Evolutionary conservation across 176 grass and related monocot species (phyloP), one percentile per base, ranked within the genome.

Genomic region (Oryza coarctata): DNA sequence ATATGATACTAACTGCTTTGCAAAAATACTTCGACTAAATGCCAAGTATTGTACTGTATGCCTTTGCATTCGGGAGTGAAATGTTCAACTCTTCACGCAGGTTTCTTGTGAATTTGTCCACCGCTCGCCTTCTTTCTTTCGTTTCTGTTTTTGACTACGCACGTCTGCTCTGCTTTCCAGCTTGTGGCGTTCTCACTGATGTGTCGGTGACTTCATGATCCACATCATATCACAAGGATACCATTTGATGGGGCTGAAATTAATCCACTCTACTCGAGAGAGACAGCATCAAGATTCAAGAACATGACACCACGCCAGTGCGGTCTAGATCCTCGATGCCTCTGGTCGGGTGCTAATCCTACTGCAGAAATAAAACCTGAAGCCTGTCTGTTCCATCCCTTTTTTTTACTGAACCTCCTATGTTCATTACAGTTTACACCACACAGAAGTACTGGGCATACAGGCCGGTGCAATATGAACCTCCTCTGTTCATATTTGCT

Each of bases 331-430:
- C 9, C 50, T 43, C 33, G 65, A 78, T 85, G 50, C 73, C 43
- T 77, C 65, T 77, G 65, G 82, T 84, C 73, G 82, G 82, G 30
- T 32, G 9, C 63, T 41, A 32, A 39, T 8, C 49, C n/a, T n/a
- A 15, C 47, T 13, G 70, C 57, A 11, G 55, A 25, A 26, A 82
- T 65, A 34, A 32, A 66, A 83, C 31, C 17, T 13, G 12, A 73
- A 82, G 9, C 61, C 6, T 55, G 14, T 43, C 8, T 35, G 4
- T 31, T 38, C 60, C 32, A 22, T 38, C 60, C 32, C 12, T 5
- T 47, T 47, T 38, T 38, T 38, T 38, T 6, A 6, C 33, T 68
- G 33, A 12, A 68, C 8, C 20, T 68, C 3, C 18, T 40, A 32
- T 28, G 9, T 20, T 18, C 40, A 30, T 1, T 9, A 10, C 33